Base-by-base conservation (phyloP, 306 rosid genomes). In the Fagus sylvatica region DNA sequence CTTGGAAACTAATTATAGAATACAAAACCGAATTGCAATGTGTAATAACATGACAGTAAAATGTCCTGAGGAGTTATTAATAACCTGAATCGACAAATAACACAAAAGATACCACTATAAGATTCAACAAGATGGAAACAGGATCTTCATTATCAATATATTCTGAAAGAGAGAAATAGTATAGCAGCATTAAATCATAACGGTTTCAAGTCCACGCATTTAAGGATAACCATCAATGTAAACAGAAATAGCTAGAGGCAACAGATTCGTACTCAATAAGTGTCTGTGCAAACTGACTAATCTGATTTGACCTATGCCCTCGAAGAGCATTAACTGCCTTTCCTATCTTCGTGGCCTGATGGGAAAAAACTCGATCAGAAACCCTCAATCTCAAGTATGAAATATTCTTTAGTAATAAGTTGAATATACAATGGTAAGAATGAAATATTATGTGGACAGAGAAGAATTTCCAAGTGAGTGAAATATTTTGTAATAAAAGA, bases 281-380 rank as follows among this genome's bases (percentile, higher is more conserved):
- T 4, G 0, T 28, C 40, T 1, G 55, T 73, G 82, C 82, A 32
- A 75, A 19, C n/a, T 49, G 57, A 46, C 22, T 28, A 28, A 84
- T 76, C 68, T 69, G 57, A 42, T 37, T 73, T 39, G 87, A 80
- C 75, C 72, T 5, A 67, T 84, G 85, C 7, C 36, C n/a, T 48
- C 30, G 76, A 53, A 84, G 75, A 73, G 43, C 41, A 37, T 37
- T 51, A 1, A 80, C 76, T 19, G 65, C 72, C 2, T 3, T 69
- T 61, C 77, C 77, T 33, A 84, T 80, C 36, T 43, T 33, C 69
- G 87, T 84, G 22, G 46, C 74, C 87, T 77, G 68, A 74, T 53
- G 59, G 16, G 53, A 49, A 65, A 40, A 71, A 37, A 75, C 34
- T 51, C 30, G 1, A 74, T 34, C 42, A 76, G 40, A n/a, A 78